Evolutionary conservation across 441 rosid genomes (phyloP), one percentile per base, ranked within the genome.

Genomic region (Manihot esculenta): DNA sequence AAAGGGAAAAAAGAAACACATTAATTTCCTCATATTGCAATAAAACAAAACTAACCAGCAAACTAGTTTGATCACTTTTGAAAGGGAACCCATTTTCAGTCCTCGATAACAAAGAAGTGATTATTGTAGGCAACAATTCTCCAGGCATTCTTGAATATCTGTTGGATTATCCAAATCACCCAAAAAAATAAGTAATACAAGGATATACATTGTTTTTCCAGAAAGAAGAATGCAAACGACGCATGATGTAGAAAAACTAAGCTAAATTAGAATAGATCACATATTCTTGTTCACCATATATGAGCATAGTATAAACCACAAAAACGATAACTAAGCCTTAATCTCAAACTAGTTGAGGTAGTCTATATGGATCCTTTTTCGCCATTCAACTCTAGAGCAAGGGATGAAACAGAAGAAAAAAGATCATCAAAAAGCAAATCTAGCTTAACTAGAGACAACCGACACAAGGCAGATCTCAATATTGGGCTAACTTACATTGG

Each of bases 121-220:
- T 80, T 54, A 89, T 86, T 67, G 77, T 84, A 9, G 86, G 90
- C 82, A 94, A 84, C 81, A 94, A 85, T 59, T 92, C 89, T 73
- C 75, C 80, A 10, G 97, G 94, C 97, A 94, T 89, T 87, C 97
- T 87, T 60, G 93, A 77, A 82, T 92, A 94, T 78, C 97, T 90
- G 84, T 64, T 73, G 70, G 76, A 81, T 57, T 64, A 77, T 30
- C 45, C 27, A 57, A 70, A 72, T 70, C 64, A 21, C 51, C 6
- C 15, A 48, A 75, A 21, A 38, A 41, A 21, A 35, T 5, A 47
- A 70, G 26, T 50, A 64, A 35, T 18, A 56, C 44, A 58, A 71
- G 70, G 7, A 66, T 38, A 62, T n/a, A 38, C 53, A 3, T 72
- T n/a, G 53, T 12, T 42, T 73, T 65, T 48, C n/a, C 53, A 20